Percentiles rank a stretch among this genome's conserved stretches.
phyloP scores from a whole-genome alignment of 768 basidiomycete genomes.

The Sistotremastrum niveocremeum region DNA sequence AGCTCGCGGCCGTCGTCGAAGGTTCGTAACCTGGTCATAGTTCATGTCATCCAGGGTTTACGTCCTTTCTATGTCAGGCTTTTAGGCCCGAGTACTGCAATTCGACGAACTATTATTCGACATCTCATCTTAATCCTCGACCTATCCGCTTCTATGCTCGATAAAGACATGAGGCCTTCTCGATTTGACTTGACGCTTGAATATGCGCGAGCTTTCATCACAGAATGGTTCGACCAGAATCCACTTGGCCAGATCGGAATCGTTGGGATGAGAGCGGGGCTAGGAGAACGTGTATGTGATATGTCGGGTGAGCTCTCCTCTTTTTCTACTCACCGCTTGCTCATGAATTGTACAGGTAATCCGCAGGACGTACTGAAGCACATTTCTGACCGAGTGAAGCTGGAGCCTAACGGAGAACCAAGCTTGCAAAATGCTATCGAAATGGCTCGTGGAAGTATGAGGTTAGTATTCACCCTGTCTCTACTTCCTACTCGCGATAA shows the following conservation, averaged over 20 bases:
- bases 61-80: slow-evolving; percentile 30
- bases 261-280: slow-evolving; percentile 81
- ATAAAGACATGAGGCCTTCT: slow-evolving; percentile 91
- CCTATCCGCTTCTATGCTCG: slow-evolving; percentile 82
- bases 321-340: background rate
- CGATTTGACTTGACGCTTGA: slow-evolving; percentile 85
- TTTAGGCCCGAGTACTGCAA: slow-evolving; percentile 69
- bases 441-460: slow-evolving; percentile 90
- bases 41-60: slow-evolving; percentile 5
- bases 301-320: slow-evolving; percentile 62
- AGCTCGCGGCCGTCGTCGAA: slow-evolving; percentile 69
- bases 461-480: slow-evolving; percentile 29
- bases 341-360: slow-evolving; percentile 45
- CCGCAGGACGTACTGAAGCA: slow-evolving; percentile 89
- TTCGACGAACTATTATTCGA: slow-evolving; percentile 91
- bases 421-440: slow-evolving; percentile 96
- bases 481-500: no score
- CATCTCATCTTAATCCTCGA: slow-evolving; percentile 91
- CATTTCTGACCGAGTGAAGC: slow-evolving; percentile 72
- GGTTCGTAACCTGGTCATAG: slow-evolving; percentile 32
- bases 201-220: slow-evolving; percentile 82
- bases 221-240: slow-evolving; percentile 99
- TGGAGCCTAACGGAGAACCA: slow-evolving; percentile 86
- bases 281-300: slow-evolving; percentile 82
- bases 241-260: slow-evolving; percentile 94